These are phyloP conservation scores for Grigorovia humatica DNA, from an alignment of 805 yeast genomes.

Conservation along the genomic window DNA sequence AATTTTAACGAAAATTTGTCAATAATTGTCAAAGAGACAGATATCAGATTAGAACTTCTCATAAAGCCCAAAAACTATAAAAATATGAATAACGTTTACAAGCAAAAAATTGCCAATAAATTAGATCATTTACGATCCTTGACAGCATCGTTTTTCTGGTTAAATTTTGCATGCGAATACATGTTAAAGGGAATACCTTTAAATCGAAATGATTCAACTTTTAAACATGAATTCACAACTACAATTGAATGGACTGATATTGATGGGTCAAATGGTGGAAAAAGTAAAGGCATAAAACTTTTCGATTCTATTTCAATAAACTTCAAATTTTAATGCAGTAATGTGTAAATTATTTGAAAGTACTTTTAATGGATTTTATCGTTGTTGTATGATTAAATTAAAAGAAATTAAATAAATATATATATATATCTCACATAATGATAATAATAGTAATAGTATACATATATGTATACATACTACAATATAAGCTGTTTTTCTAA, in stretches of 20 bases:
- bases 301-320: slow-evolving; percentile 33
- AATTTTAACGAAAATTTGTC: not conserved
- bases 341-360: not conserved
- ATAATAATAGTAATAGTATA: no score
- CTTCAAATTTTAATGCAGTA: slow-evolving; percentile 27
- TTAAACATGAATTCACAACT: slow-evolving; percentile 5
- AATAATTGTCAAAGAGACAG: slow-evolving; percentile 3
- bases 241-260: slow-evolving; percentile 37
- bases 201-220: not conserved
- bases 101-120: not conserved
- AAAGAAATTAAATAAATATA: not conserved
- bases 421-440: not conserved
- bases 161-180: slow-evolving; percentile 37
- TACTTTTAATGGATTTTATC: not conserved
- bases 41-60: slow-evolving; percentile 20
- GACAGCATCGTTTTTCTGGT: slow-evolving; percentile 30
- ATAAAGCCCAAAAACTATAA: slow-evolving; percentile 4
- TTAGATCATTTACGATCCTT: not conserved
- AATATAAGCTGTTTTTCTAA: slow-evolving; percentile 13
- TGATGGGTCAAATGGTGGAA: slow-evolving; percentile 61
- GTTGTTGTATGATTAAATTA: not conserved
- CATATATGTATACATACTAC: not conserved
- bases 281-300: slow-evolving; percentile 39
- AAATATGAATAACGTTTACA: not conserved
- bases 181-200: slow-evolving; percentile 10